Conservation (phyloP, 2,329 filamentous ascomycete genomes). For the Botrytis pseudocinerea region DNA sequence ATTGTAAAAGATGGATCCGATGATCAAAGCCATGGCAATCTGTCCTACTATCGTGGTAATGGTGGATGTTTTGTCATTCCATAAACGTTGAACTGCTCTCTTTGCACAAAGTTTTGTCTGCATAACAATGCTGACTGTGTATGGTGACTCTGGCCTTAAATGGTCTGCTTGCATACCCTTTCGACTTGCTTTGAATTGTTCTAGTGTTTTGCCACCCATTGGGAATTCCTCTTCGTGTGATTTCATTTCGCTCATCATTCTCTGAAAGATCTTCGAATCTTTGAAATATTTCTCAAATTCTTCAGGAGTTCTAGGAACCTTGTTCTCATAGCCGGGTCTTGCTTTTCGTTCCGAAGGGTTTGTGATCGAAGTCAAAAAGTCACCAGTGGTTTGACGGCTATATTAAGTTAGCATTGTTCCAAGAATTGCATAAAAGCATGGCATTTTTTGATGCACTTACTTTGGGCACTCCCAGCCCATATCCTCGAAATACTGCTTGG, state of each 20-base stretch:
- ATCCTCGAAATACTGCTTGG: conserved; percentile 67
- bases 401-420: neutral
- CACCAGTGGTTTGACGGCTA: conserved; percentile 52
- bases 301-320: conserved; percentile 55
- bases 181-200: conserved; percentile 44
- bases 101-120: conserved; percentile 79
- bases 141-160: conserved; percentile 72
- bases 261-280: conserved; percentile 47
- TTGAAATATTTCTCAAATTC: conserved; percentile 57
- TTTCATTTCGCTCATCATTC: conserved; percentile 49
- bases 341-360: conserved; percentile 60
- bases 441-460: neutral
- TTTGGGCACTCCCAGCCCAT: conserved; percentile 70
- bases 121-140: conserved; percentile 74
- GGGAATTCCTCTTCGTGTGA: conserved; percentile 51
- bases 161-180: conserved; percentile 47
- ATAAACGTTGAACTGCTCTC: conserved; percentile 76
- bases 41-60: conserved; percentile 48
- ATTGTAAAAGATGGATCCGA: conserved; percentile 66
- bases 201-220: conserved; percentile 40
- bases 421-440: neutral
- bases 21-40: conserved; percentile 59
- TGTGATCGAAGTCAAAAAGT: conserved; percentile 78
- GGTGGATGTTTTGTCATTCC: conserved; percentile 71
- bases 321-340: conserved; percentile 56